Percentiles rank a stretch among this genome's conserved stretches.
Conservation (phyloP, 805 yeast species). For the Maudiozyma bulderi region DNA sequence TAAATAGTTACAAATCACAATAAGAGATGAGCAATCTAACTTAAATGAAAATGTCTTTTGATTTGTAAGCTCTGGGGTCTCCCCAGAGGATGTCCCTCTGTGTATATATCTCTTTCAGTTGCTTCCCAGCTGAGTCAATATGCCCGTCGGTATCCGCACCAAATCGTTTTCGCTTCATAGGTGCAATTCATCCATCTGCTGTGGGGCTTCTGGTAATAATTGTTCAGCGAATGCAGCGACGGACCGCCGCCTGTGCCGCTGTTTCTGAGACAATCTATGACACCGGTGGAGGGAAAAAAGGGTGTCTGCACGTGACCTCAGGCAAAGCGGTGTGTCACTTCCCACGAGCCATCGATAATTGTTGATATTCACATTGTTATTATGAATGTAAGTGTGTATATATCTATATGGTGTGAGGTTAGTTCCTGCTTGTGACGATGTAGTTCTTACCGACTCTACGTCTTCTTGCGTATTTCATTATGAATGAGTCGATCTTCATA, state of each 20-base stretch:
- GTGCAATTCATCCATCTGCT: too few species aligned
- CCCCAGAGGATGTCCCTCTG: too few species aligned
- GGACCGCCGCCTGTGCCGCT: too few species aligned
- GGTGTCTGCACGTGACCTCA: neutral
- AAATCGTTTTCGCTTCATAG: too few species aligned
- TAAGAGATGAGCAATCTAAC: too few species aligned
- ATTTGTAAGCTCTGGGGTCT: too few species aligned
- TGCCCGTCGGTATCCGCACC: too few species aligned
- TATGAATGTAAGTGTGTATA: neutral
- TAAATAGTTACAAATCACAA: too few species aligned
- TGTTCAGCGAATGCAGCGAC: too few species aligned
- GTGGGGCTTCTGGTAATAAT: too few species aligned
- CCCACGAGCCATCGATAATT: neutral
- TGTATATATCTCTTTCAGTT: neutral
- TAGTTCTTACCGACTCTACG: constrained; percentile 35
- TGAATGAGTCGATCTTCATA: constrained; percentile 45
- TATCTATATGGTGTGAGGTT: neutral
- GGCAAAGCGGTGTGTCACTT: neutral
- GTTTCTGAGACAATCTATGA: neutral
- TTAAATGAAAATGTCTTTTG: too few species aligned
- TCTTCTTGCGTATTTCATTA: constrained; percentile 54
- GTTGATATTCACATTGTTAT: neutral
- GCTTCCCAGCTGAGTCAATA: neutral
- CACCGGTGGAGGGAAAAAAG: neutral
- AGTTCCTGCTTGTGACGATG: constrained; percentile 27